phyloP scores from a whole-genome alignment of 2,329 filamentous ascomycete genomes.

The Ramichloridium luteum region DNA sequence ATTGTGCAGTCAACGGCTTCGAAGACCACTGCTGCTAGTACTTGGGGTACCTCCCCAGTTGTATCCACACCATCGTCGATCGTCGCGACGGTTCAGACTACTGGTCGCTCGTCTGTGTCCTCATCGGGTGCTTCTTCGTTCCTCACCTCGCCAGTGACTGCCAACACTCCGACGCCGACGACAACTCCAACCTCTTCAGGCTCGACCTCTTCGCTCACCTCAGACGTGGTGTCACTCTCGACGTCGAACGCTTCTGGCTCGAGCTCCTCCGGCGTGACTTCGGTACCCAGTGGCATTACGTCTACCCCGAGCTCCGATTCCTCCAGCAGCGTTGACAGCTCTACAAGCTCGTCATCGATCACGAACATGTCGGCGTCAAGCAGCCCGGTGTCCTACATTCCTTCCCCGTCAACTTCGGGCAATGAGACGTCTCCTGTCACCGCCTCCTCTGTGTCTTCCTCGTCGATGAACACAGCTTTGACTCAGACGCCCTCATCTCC shows the following conservation, averaged over 20 bases:
- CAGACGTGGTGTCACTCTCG: too few relatives aligned
- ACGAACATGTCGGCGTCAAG: neutral
- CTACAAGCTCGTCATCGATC: too few relatives aligned
- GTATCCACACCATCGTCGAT: neutral
- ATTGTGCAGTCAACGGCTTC: constrained; percentile 4
- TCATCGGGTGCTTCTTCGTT: too few relatives aligned
- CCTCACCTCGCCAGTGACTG: neutral
- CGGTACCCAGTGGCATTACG: too few relatives aligned
- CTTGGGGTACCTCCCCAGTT: neutral
- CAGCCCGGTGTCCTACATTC: neutral
- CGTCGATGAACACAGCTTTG: neutral
- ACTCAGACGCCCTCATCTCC: neutral
- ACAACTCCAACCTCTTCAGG: neutral
- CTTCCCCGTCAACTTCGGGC: too few relatives aligned
- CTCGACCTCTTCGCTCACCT: neutral
- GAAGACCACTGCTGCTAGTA: neutral
- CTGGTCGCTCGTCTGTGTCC: too few relatives aligned
- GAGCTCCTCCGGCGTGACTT: neutral
- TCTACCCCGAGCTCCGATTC: too few relatives aligned
- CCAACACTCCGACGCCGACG: neutral
- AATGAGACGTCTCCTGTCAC: constrained; percentile 7
- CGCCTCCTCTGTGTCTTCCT: constrained; percentile 3
- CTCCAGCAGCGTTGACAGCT: too few relatives aligned
- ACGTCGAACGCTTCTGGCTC: neutral
- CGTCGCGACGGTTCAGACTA: too few relatives aligned